phyloP scores from a whole-genome alignment of 345 rosid species.

The Arabis hirsuta region DNA sequence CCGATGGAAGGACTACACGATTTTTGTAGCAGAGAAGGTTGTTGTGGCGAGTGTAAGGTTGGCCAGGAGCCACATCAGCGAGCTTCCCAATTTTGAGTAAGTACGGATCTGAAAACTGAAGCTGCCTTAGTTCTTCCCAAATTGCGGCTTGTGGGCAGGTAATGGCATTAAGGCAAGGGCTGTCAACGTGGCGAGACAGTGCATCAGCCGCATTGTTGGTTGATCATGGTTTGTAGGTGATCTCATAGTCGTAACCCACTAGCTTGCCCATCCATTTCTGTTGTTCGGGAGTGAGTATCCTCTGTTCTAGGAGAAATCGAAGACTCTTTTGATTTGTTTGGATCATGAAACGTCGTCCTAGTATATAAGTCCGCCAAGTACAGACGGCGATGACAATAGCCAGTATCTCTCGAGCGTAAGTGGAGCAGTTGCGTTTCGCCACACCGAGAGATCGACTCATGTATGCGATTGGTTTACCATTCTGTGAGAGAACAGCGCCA shows the following conservation, averaged over 20 bases:
- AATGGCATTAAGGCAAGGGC: neutral
- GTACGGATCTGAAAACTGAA: too few relatives aligned
- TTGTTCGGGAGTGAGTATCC: neutral
- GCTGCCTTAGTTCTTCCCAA: neutral
- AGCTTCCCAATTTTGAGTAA: too few relatives aligned
- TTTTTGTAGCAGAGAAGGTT: too few relatives aligned
- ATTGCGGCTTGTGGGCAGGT: fast-evolving
- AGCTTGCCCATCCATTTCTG: neutral
- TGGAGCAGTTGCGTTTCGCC: too few relatives aligned
- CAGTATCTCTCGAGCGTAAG: too few relatives aligned
- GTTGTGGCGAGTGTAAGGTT: too few relatives aligned
- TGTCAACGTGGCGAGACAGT: neutral
- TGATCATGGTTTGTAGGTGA: neutral
- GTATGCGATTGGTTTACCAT: too few relatives aligned
- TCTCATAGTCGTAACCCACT: neutral
- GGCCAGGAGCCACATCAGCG: too few relatives aligned
- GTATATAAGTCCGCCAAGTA: neutral
- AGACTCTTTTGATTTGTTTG: neutral
- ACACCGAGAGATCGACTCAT: too few relatives aligned
- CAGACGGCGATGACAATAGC: fast-evolving
- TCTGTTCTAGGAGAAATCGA: neutral
- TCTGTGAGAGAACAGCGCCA: too few relatives aligned
- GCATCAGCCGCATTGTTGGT: neutral
- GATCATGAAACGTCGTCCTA: neutral
- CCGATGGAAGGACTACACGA: too few relatives aligned